These are phyloP conservation scores for Farysia itapuensis DNA, from an alignment of 1,284 basidiomycete species.

Conservation along the genomic window DNA sequence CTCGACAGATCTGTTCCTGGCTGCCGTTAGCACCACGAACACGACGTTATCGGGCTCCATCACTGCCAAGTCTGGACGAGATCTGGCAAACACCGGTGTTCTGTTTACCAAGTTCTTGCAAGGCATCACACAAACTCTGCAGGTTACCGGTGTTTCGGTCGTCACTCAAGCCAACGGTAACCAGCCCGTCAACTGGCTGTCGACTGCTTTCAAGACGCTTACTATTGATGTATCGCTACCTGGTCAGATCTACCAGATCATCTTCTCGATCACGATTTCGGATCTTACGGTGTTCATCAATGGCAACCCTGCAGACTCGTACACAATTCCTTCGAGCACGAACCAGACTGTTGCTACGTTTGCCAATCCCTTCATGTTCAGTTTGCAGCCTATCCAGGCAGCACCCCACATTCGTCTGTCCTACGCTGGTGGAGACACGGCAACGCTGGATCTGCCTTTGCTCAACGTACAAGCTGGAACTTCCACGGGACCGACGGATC, in stretches of 20 bases:
- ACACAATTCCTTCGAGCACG: slow-evolving; percentile 32
- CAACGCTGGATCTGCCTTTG: slow-evolving; percentile 67
- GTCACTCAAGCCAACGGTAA: slow-evolving; percentile 61
- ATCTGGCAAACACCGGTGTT: slow-evolving; percentile 67
- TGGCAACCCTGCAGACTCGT: slow-evolving; percentile 35
- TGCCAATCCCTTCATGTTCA: slow-evolving; percentile 77
- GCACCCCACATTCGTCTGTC: slow-evolving; percentile 67
- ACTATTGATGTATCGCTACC: slow-evolving; percentile 69
- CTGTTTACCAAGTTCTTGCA: slow-evolving; percentile 72
- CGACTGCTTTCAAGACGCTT: slow-evolving; percentile 71
- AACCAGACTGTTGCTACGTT: slow-evolving; percentile 69
- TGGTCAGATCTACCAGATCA: slow-evolving; percentile 70
- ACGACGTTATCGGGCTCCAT: slow-evolving; percentile 70
- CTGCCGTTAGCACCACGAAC: slow-evolving; percentile 64
- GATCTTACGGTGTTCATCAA: slow-evolving; percentile 68
- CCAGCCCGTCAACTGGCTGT: slow-evolving; percentile 71
- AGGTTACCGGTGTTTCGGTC: slow-evolving; percentile 69
- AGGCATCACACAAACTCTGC: slow-evolving; percentile 70
- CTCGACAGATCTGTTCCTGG: slow-evolving; percentile 65
- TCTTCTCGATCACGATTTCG: slow-evolving; percentile 69
- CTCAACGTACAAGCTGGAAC: slow-evolving; percentile 66
- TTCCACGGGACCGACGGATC: slow-evolving; percentile 70
- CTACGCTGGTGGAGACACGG: slow-evolving; percentile 65
- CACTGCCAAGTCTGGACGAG: slow-evolving; percentile 64
- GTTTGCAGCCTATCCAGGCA: slow-evolving; percentile 69